Conservation (phyloP, 495 filamentous ascomycete genomes). For the Penicillium atrosanguineum region DNA sequence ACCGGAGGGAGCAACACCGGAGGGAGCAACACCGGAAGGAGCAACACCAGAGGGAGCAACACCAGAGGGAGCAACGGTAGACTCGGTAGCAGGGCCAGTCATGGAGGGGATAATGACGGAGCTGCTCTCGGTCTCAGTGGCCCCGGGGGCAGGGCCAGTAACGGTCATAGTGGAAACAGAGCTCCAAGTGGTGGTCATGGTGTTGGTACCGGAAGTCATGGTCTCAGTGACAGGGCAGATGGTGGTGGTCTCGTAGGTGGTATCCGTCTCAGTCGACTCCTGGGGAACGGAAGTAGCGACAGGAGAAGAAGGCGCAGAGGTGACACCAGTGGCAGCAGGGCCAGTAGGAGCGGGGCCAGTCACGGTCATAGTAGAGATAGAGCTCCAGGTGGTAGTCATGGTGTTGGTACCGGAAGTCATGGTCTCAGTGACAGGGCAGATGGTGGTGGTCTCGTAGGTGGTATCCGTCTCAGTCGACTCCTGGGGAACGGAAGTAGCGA, state of each 20-base stretch:
- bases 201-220: slow-evolving; percentile 13
- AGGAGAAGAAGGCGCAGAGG: slow-evolving; percentile 9
- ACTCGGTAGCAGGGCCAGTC: slow-evolving; percentile 16
- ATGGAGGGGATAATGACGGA: not conserved
- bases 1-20: slow-evolving; percentile 8
- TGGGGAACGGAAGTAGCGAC: slow-evolving; percentile 3
- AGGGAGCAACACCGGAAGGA: slow-evolving; percentile 13
- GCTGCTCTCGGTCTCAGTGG: not conserved
- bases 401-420: slow-evolving; percentile 15
- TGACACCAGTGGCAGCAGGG: slow-evolving; percentile 4
- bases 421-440: slow-evolving; percentile 46
- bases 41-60: slow-evolving; percentile 10
- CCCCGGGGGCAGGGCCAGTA: slow-evolving; percentile 22
- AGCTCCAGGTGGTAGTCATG: slow-evolving; percentile 4
- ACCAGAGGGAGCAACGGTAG: slow-evolving; percentile 2
- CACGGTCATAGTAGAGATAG: slow-evolving; percentile 31
- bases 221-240: slow-evolving; percentile 46
- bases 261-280: slow-evolving; percentile 41
- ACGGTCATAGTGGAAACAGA: slow-evolving; percentile 33
- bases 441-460: slow-evolving; percentile 40
- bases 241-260: slow-evolving; percentile 38
- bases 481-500: slow-evolving; percentile 2
- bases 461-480: slow-evolving; percentile 42
- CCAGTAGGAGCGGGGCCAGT: slow-evolving; percentile 5
- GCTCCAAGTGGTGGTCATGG: slow-evolving; percentile 4